Base-by-base conservation (phyloP, 116 monocot species). In the Zostera marina region DNA sequence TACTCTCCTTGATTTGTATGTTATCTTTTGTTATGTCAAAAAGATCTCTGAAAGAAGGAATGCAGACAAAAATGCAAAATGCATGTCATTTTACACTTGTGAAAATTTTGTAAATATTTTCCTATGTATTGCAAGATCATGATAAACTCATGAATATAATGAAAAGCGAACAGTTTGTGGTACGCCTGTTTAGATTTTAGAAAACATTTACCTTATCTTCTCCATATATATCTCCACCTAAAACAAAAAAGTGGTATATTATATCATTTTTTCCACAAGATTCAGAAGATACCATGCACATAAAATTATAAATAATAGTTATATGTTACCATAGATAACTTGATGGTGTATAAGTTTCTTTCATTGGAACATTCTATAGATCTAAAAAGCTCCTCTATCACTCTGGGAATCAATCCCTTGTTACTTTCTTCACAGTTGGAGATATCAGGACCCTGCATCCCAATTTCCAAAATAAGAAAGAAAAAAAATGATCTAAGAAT, bases 191-290 rank as follows among this genome's bases (percentile, higher is more conserved):
- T 32, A 61, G 24, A 25, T 11, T 32, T 32, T 32, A 61, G 24
- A 25, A 61, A 19, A 46, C 47, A 79, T 74, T 41, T 9, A 91
- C 85, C 91, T 91, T 66, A 91, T 52, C 69, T 73, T 85, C 41
- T 91, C 91, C 82, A 82, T 75, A 66, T 91, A 91, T 43, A 91
- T 91, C 70, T 91, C 91, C 66, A 91, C 85, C 91, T 91, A 56
- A 72, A 61, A 20, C 41, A 7, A 11, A 19, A 70, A 10, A 38
- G 24, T 64, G 43, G 22, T 11, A 59, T 8, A 12, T 21, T 59
- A 41, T 19, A 67, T 0, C 9, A 24, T 17, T 1, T 55, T 65
- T 52, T 52, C 13, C 1, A 53, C 13, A 11, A 9, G 42, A 6
- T 19, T 53, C 38, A 32, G 40, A 63, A 20, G 12, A 63, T 16